A percentile compares a stretch with the other conserved stretches of the same genome.
phyloP scores from a whole-genome alignment of 345 rosid genomes.

The Aethionema arabicum region DNA sequence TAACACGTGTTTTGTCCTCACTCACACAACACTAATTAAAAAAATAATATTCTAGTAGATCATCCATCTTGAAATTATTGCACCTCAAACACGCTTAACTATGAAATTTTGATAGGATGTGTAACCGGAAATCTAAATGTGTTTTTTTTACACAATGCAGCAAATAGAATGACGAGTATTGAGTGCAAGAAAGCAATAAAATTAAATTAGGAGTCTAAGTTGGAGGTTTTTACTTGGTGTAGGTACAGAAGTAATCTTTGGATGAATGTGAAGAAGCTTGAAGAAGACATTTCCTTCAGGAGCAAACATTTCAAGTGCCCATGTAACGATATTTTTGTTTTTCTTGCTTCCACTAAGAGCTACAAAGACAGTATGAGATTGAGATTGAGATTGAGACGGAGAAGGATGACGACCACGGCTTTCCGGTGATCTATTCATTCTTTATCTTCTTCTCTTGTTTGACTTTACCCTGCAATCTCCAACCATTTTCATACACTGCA shows the following conservation, averaged over 20 bases:
- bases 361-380: constrained; percentile 40
- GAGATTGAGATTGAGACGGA: constrained; percentile 33
- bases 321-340: constrained; percentile 50
- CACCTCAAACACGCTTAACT: no score
- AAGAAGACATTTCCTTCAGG: constrained; percentile 51
- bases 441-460: constrained; percentile 8
- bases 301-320: constrained; percentile 56
- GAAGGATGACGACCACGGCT: constrained; percentile 33
- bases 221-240: constrained; percentile 70
- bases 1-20: no score
- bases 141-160: not conserved
- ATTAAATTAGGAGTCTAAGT: constrained; percentile 6
- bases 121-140: no score
- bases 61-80: no score
- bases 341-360: constrained; percentile 66
- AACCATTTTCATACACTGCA: constrained; percentile 19
- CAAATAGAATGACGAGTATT: not conserved
- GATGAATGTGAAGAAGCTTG: constrained; percentile 70
- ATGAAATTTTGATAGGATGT: no score
- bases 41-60: no score
- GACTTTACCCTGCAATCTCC: constrained; percentile 23
- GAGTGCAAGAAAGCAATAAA: constrained; percentile 12
- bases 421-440: constrained; percentile 33
- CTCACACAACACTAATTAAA: no score
- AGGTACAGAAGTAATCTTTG: constrained; percentile 64